Evolutionary conservation across 2,329 filamentous ascomycete genomes (phyloP).

Genomic region (Macrophomina pseudophaseolina): DNA sequence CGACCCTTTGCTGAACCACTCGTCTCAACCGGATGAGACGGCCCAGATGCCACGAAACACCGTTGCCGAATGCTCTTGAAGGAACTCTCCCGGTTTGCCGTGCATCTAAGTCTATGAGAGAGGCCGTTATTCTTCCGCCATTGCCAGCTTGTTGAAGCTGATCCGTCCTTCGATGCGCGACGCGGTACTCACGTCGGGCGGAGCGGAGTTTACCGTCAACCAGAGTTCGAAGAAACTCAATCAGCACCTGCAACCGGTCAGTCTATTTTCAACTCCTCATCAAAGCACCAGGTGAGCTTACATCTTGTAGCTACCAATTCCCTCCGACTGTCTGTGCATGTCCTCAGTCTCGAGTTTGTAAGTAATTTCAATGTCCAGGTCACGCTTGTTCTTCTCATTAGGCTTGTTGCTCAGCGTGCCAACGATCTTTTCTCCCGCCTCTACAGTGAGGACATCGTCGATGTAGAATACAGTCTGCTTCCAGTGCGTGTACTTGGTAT

Average conservation of each 20-base stretch:
- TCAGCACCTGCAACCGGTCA: slow-evolving; percentile 22
- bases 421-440: slow-evolving; percentile 79
- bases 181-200: slow-evolving; percentile 5
- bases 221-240: slow-evolving; percentile 3
- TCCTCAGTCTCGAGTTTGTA: slow-evolving; percentile 84
- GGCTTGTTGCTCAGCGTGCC: slow-evolving; percentile 81
- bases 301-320: slow-evolving; percentile 79
- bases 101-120: slow-evolving; percentile 25
- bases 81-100: slow-evolving; percentile 25
- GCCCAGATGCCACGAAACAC: slow-evolving; percentile 25
- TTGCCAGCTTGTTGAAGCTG: slow-evolving; percentile 18
- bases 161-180: slow-evolving; percentile 9
- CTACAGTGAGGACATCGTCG: slow-evolving; percentile 87
- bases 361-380: slow-evolving; percentile 86
- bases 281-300: slow-evolving; percentile 29
- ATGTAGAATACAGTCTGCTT: slow-evolving; percentile 99
- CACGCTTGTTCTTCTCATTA: slow-evolving; percentile 91
- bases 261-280: background rate
- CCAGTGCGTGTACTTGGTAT: slow-evolving; percentile 99
- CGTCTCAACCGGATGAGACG: slow-evolving; percentile 14
- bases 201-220: slow-evolving; percentile 18
- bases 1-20: slow-evolving; percentile 10
- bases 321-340: slow-evolving; percentile 68
- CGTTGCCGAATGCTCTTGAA: slow-evolving; percentile 23
- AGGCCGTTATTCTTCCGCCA: slow-evolving; percentile 11